These are phyloP conservation scores for Bruguiera gymnorhiza DNA, from an alignment of 345 rosid genomes.

Conservation along the genomic window DNA sequence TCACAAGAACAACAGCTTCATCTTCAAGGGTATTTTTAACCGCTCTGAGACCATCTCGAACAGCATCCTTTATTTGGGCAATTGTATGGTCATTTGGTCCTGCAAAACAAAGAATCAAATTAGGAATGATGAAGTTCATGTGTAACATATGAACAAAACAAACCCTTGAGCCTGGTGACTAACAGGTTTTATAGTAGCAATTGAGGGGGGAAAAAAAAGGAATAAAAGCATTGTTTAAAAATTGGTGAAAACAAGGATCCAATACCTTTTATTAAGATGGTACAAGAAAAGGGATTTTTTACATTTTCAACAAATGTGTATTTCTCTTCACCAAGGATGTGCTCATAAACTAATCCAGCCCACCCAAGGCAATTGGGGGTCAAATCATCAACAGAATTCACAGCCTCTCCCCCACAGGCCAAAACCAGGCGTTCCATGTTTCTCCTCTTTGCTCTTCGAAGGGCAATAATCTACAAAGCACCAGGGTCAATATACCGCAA, in stretches of 20 bases:
- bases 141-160: neutral
- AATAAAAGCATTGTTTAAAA: neutral
- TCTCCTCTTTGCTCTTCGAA: slow-evolving; percentile 97
- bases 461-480: slow-evolving; percentile 77
- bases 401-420: slow-evolving; percentile 98
- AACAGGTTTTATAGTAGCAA: neutral
- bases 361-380: slow-evolving; percentile 91
- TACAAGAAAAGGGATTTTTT: slow-evolving; percentile 86
- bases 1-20: slow-evolving; percentile 82
- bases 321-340: slow-evolving; percentile 89
- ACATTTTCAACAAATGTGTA: slow-evolving; percentile 97
- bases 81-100: slow-evolving; percentile 98
- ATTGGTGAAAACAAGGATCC: neutral
- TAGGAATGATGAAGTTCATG: neutral
- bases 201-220: neutral
- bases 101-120: slow-evolving; percentile 23
- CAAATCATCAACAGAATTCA: slow-evolving; percentile 82
- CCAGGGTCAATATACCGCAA: slow-evolving; percentile 4
- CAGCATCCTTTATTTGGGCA: slow-evolving; percentile 98
- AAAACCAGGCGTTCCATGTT: slow-evolving; percentile 95
- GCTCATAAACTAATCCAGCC: slow-evolving; percentile 98
- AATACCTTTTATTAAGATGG: slow-evolving; percentile 88
- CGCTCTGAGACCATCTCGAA: slow-evolving; percentile 92
- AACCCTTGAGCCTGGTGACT: neutral
- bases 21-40: slow-evolving; percentile 96